These are phyloP conservation scores for Hypoxylon lienhwacheense DNA, from an alignment of 495 filamentous ascomycete species.

Conservation along the genomic window DNA sequence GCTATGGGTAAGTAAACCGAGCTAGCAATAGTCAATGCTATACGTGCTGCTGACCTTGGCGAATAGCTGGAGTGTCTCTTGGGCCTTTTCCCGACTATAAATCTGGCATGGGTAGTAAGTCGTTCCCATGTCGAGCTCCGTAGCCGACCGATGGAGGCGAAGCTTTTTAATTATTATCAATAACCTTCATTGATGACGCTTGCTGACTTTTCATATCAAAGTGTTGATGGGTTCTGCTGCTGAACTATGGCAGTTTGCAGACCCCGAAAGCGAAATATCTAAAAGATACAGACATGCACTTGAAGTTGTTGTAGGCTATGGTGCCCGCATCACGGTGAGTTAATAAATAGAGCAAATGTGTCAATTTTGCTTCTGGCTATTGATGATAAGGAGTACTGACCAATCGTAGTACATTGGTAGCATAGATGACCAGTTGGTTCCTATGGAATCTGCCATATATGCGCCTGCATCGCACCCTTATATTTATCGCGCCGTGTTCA, in stretches of 20 bases:
- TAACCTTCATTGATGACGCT: background rate
- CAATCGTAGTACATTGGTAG: constrained; percentile 64
- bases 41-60: constrained; percentile 18
- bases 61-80: constrained; percentile 80
- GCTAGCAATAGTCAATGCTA: background rate
- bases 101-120: constrained; percentile 61
- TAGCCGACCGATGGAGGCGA: too few relatives aligned
- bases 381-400: background rate
- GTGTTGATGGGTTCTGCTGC: constrained; percentile 82
- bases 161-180: background rate
- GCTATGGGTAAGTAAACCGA: constrained; percentile 65
- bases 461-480: constrained; percentile 83
- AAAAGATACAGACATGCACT: constrained; percentile 77
- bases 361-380: background rate
- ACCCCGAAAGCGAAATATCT: constrained; percentile 75
- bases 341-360: background rate
- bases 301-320: constrained; percentile 69
- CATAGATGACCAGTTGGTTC: constrained; percentile 96
- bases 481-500: constrained; percentile 90
- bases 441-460: constrained; percentile 78
- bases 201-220: constrained; percentile 8
- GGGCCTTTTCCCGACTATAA: constrained; percentile 89
- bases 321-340: constrained; percentile 68
- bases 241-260: constrained; percentile 90
- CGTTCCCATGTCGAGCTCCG: background rate